A percentile compares a stretch with the other conserved stretches of the same genome.
Evolutionary conservation across 2,329 filamentous ascomycete genomes (phyloP).

Genomic region (Aureobasidium sp.): DNA sequence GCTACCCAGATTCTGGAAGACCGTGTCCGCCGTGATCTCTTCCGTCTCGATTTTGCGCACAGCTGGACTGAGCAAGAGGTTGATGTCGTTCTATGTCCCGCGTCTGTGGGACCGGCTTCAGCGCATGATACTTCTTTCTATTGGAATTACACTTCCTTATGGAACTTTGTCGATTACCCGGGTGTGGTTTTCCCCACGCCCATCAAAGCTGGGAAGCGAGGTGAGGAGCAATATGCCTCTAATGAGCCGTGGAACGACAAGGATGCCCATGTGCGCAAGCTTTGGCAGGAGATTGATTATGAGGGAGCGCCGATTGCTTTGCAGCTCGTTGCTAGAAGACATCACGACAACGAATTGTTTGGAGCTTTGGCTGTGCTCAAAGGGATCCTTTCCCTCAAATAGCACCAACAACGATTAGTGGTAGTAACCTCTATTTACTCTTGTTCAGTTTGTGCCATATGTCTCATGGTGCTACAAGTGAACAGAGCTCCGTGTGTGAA

Average conservation of each 20-base stretch:
- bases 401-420: too few species aligned
- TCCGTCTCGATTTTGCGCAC: not conserved
- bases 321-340: not conserved
- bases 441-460: too few species aligned
- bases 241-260: not conserved
- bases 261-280: not conserved
- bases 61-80: not conserved
- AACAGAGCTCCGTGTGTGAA: too few species aligned
- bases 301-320: not conserved
- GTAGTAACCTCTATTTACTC: too few species aligned
- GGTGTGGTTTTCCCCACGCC: not conserved
- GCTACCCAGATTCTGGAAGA: too few species aligned
- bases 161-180: not conserved
- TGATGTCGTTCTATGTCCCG: not conserved
- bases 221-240: not conserved
- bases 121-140: not conserved
- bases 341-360: not conserved
- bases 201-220: not conserved
- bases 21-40: not conserved
- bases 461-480: too few species aligned
- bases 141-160: not conserved
- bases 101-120: not conserved
- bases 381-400: too few species aligned
- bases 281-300: not conserved
- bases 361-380: not conserved